These are phyloP conservation scores for Podila clonocystis DNA, from an alignment of 192 early-diverging fungal genomes.

Conservation along the genomic window DNA sequence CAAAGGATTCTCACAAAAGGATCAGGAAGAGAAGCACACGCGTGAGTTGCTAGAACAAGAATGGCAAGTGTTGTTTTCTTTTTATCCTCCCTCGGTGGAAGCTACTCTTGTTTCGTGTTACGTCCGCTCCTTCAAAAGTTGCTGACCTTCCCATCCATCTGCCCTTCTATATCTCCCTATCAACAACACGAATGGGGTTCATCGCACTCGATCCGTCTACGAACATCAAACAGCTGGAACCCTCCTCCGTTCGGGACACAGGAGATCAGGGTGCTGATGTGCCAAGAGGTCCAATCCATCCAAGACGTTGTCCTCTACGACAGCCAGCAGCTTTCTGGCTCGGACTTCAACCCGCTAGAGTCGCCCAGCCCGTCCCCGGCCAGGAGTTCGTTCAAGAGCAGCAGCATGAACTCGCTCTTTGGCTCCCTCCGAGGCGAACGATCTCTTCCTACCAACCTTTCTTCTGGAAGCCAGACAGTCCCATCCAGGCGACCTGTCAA, in stretches of 20 bases:
- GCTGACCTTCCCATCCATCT: not conserved
- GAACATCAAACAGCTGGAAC: slow-evolving; percentile 47
- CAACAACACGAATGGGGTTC: not conserved
- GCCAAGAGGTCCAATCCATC: slow-evolving; percentile 57
- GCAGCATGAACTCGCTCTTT: slow-evolving; percentile 43
- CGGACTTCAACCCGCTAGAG: slow-evolving; percentile 27
- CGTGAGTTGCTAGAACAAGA: slow-evolving; percentile 39
- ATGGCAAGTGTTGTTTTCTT: slow-evolving; percentile 33
- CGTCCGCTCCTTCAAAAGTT: not conserved
- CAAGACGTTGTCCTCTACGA: slow-evolving; percentile 60
- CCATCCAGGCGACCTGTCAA: slow-evolving; percentile 22
- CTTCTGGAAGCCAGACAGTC: slow-evolving; percentile 28
- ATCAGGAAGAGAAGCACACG: slow-evolving; percentile 46
- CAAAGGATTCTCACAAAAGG: slow-evolving; percentile 40
- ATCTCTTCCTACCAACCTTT: slow-evolving; percentile 39
- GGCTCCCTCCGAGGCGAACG: slow-evolving; percentile 51
- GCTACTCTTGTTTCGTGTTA: not conserved
- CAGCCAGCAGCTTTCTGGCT: slow-evolving; percentile 41
- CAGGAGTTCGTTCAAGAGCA: slow-evolving; percentile 40
- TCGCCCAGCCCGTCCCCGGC: slow-evolving; percentile 34
- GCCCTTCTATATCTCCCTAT: not conserved
- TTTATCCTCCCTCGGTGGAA: not conserved
- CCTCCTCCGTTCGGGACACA: slow-evolving; percentile 49
- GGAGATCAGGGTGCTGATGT: slow-evolving; percentile 60
- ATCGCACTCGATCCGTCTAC: not conserved